A percentile compares a stretch with the other conserved stretches of the same genome.
These are phyloP conservation scores for Kalmusia sp. DNA, from an alignment of 2,329 filamentous ascomycete genomes.

Conservation along the genomic window DNA sequence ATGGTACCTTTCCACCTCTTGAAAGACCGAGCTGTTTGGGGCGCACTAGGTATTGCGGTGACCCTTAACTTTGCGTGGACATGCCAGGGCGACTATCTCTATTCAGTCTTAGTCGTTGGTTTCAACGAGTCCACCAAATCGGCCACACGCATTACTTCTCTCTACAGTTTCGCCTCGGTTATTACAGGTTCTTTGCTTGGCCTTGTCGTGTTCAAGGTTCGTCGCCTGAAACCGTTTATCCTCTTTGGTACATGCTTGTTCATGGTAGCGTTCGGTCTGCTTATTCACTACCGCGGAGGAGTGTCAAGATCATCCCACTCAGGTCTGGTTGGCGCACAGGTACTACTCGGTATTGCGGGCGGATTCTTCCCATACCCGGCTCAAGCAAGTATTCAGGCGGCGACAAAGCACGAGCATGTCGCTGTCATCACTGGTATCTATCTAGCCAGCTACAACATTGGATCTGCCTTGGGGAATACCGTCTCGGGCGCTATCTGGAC, in stretches of 20 bases:
- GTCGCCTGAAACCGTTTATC: slow-evolving; percentile 69
- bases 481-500: slow-evolving; percentile 70
- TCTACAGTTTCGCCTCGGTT: slow-evolving; percentile 67
- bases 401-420: slow-evolving; percentile 62
- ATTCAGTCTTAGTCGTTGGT: slow-evolving; percentile 66
- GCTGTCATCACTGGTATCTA: slow-evolving; percentile 70
- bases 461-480: slow-evolving; percentile 65
- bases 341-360: slow-evolving; percentile 68
- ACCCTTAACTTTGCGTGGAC: slow-evolving; percentile 55
- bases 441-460: slow-evolving; percentile 69
- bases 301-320: slow-evolving; percentile 52
- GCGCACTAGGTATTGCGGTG: slow-evolving; percentile 63
- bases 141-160: slow-evolving; percentile 65
- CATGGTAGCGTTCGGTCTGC: slow-evolving; percentile 69
- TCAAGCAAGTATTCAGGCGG: slow-evolving; percentile 59
- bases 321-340: slow-evolving; percentile 68
- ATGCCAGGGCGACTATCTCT: slow-evolving; percentile 70
- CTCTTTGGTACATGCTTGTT: slow-evolving; percentile 66
- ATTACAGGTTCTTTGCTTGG: slow-evolving; percentile 65
- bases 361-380: slow-evolving; percentile 66
- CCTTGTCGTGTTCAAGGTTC: slow-evolving; percentile 61
- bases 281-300: slow-evolving; percentile 69
- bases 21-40: slow-evolving; percentile 71
- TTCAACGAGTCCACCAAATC: slow-evolving; percentile 65
- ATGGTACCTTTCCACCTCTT: slow-evolving; percentile 68